phyloP scores from a whole-genome alignment of 495 filamentous ascomycete species.

The Chaetomium cochliodes region DNA sequence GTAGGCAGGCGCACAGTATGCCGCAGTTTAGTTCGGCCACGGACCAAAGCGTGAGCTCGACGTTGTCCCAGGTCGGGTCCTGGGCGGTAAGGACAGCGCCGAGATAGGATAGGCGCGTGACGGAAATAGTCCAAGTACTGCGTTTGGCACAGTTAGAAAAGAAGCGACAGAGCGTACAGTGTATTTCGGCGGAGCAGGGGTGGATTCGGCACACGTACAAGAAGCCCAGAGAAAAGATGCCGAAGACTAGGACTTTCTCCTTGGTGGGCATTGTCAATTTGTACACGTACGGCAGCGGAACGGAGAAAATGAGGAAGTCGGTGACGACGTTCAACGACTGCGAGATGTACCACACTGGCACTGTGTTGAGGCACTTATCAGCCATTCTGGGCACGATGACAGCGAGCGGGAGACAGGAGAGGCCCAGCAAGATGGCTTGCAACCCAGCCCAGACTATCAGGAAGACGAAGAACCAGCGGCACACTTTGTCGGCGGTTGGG shows the following conservation, averaged over 20 bases:
- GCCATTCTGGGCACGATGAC: slow-evolving; percentile 27
- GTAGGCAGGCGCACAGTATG: slow-evolving; percentile 3
- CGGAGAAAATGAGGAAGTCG: slow-evolving; percentile 39
- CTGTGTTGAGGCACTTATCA: slow-evolving; percentile 50
- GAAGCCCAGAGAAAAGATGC: slow-evolving; percentile 31
- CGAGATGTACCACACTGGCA: slow-evolving; percentile 42
- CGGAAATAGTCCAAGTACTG: slow-evolving; percentile 31
- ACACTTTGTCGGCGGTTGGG: not conserved
- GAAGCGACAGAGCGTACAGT: not conserved
- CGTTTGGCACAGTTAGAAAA: no score
- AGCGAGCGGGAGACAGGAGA: slow-evolving; percentile 54
- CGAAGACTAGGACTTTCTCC: slow-evolving; percentile 32
- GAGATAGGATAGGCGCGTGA: slow-evolving; percentile 33
- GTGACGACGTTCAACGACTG: slow-evolving; percentile 41
- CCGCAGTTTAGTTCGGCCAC: slow-evolving; percentile 34
- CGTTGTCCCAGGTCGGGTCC: slow-evolving; percentile 33
- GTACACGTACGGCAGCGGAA: slow-evolving; percentile 40
- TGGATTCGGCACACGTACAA: slow-evolving; percentile 3
- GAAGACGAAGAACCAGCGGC: slow-evolving; percentile 18
- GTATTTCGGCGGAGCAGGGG: not conserved
- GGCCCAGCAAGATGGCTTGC: slow-evolving; percentile 33
- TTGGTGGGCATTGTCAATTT: slow-evolving; percentile 32
- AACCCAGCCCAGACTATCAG: slow-evolving; percentile 24
- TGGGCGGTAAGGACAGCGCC: slow-evolving; percentile 14
- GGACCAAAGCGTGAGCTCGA: slow-evolving; percentile 30